Conservation (phyloP, 2,329 filamentous ascomycete species). For the Curvularia sp. region DNA sequence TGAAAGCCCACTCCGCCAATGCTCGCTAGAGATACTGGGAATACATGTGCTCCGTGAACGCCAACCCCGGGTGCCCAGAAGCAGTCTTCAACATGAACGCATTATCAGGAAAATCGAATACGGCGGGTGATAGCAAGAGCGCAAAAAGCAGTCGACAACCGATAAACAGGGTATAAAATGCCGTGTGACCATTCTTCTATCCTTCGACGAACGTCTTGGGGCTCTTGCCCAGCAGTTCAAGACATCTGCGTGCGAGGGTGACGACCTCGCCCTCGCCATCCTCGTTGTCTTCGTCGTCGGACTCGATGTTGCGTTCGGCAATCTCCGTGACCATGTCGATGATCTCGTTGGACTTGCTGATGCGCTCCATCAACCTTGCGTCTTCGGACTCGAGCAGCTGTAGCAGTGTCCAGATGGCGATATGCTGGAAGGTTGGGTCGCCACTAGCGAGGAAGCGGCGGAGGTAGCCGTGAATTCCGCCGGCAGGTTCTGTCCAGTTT, state of each 20-base stretch:
- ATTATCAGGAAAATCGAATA: constrained; percentile 36
- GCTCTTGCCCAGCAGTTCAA: constrained; percentile 82
- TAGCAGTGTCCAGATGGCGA: constrained; percentile 96
- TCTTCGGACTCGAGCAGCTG: constrained; percentile 97
- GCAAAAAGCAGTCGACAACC: constrained; percentile 25
- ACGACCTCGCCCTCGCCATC: constrained; percentile 94
- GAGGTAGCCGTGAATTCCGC: constrained; percentile 94
- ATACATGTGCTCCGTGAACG: constrained; percentile 41
- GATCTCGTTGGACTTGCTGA: constrained; percentile 88
- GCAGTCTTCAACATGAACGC: constrained; percentile 31
- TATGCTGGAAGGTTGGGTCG: constrained; percentile 97
- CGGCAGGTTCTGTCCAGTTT: constrained; percentile 90
- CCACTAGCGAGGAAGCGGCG: constrained; percentile 91
- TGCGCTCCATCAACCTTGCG: constrained; percentile 82
- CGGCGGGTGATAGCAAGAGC: constrained; percentile 26
- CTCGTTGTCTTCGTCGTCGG: constrained; percentile 84
- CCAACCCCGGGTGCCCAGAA: constrained; percentile 31
- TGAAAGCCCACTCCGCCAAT: constrained; percentile 48
- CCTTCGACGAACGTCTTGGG: constrained; percentile 85
- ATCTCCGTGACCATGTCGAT: constrained; percentile 92
- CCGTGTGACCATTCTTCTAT: constrained; percentile 50
- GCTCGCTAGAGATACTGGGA: constrained; percentile 50
- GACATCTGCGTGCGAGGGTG: constrained; percentile 84
- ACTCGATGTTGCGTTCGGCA: constrained; percentile 85
- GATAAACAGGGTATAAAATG: constrained; percentile 35